Evolutionary conservation across 805 yeast species (phyloP), one percentile per base, ranked within the genome.

Genomic region (Saturnispora dispora): DNA sequence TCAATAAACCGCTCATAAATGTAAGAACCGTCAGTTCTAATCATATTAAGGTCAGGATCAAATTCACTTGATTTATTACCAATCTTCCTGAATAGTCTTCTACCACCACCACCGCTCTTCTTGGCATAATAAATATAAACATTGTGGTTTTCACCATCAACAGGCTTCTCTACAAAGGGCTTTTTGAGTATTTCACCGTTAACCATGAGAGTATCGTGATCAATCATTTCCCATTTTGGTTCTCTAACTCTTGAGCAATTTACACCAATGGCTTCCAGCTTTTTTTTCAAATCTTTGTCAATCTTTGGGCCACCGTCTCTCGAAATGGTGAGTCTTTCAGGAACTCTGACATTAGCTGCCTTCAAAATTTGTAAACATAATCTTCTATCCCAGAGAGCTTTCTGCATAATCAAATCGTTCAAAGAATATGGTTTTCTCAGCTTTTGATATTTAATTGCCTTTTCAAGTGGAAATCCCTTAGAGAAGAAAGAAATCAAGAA

Each of bases 121-220:
- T 79, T 77, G 35, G 90, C 85, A 65, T 91, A 93, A 69, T 93
- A 93, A 39, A 93, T 90, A 66, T 85, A 87, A 45, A 93, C 91
- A 63, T 93, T 93, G 68, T 93, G 99, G 68, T 93, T 96, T 69
- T 93, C 99, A 50, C 99, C 99, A 67, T 93, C 96, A 3, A 90
- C 98, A 0, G 99, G 99, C 60, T 93, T 93, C 66, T 93, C 99
- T 33, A 93, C 99, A 73, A 82, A 93, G 6, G 99, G 99, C 64
- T 93, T 93, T 40, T 73, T 74, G 71, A 93, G 71, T 8, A 72
- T 71, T 59, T 78, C 67, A 8, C 95, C 96, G 58, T 85, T 79
- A 22, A 86, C 93, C 53, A 76, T 77, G 44, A 85, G 71, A 2
- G 96, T 83, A 54, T 91, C 95, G 50, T 85, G 93, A 63, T 88